Percentiles rank a stretch among this genome's conserved stretches.
These are phyloP conservation scores for Exophiala xenobiotica DNA, from an alignment of 2,329 filamentous ascomycete genomes.

Conservation along the genomic window DNA sequence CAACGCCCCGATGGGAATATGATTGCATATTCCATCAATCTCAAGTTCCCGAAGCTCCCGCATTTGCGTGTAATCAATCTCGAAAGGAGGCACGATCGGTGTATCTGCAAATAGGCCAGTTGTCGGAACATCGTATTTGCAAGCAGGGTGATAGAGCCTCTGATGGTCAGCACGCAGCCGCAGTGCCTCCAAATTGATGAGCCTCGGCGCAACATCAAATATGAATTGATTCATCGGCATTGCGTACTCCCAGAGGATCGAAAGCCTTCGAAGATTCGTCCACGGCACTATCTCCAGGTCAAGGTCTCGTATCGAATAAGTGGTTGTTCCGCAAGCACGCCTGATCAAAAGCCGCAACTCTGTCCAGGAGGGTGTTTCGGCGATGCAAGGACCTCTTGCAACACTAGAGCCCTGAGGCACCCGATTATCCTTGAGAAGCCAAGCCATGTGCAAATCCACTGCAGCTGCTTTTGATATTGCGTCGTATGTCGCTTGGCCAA, in stretches of 20 bases:
- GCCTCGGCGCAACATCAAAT: constrained; percentile 9
- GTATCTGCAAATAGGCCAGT: constrained; percentile 6
- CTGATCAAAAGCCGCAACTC: constrained; percentile 12
- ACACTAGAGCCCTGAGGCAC: not conserved
- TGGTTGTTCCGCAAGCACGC: not conserved
- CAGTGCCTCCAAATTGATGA: constrained; percentile 19
- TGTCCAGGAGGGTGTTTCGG: constrained; percentile 4
- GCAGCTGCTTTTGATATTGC: constrained; percentile 15
- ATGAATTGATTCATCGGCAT: constrained; percentile 16
- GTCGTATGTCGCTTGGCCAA: constrained; percentile 9
- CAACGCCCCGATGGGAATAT: constrained; percentile 25
- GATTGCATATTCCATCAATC: constrained; percentile 29
- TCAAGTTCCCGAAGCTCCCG: constrained; percentile 22
- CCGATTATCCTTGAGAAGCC: constrained; percentile 8
- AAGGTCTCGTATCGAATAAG: constrained; percentile 7
- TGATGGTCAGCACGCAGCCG: constrained; percentile 16
- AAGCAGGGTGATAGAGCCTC: constrained; percentile 13
- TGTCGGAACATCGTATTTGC: constrained; percentile 9
- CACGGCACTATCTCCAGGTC: constrained; percentile 15
- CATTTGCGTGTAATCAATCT: constrained; percentile 19
- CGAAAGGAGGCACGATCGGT: constrained; percentile 7
- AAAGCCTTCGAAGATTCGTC: constrained; percentile 10
- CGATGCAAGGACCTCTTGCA: not conserved
- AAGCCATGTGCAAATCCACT: constrained; percentile 18
- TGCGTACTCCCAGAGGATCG: constrained; percentile 15